These are phyloP conservation scores for Henningerozyma blattae DNA, from an alignment of 805 yeast species.

Conservation along the genomic window DNA sequence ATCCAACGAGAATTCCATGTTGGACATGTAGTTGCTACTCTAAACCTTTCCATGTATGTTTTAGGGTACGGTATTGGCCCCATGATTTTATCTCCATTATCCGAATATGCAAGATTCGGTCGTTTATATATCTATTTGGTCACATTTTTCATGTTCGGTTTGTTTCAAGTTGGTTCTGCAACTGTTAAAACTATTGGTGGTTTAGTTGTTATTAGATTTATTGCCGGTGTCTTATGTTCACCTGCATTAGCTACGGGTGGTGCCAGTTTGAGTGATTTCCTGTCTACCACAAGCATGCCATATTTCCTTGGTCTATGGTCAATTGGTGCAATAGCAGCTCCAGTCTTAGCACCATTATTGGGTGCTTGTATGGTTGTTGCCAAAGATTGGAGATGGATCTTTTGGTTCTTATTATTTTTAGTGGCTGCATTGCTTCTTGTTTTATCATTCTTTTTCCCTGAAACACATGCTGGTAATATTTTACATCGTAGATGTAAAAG, in stretches of 20 bases:
- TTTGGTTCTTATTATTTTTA: slow-evolving; percentile 37
- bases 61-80: slow-evolving; percentile 55
- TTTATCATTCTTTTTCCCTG: slow-evolving; percentile 34
- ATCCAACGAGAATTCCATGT: slow-evolving; percentile 36
- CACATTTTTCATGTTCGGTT: slow-evolving; percentile 35
- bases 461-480: slow-evolving; percentile 35
- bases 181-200: slow-evolving; percentile 38
- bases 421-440: slow-evolving; percentile 28
- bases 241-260: slow-evolving; percentile 50
- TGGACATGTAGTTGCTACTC: slow-evolving; percentile 31
- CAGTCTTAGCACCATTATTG: slow-evolving; percentile 42
- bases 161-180: slow-evolving; percentile 48
- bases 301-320: slow-evolving; percentile 41
- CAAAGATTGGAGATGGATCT: slow-evolving; percentile 41
- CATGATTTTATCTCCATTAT: slow-evolving; percentile 43
- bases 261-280: slow-evolving; percentile 42
- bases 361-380: slow-evolving; percentile 41
- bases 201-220: slow-evolving; percentile 36
- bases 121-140: slow-evolving; percentile 37
- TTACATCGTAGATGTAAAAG: slow-evolving; percentile 33
- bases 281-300: slow-evolving; percentile 31
- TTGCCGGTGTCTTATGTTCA: slow-evolving; percentile 43
- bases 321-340: slow-evolving; percentile 42
- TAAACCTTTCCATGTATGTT: slow-evolving; percentile 44
- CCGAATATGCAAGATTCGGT: slow-evolving; percentile 43